Evolutionary conservation across 2,329 filamentous ascomycete species (phyloP), one percentile per base, ranked within the genome.

Genomic region (Aspergillus pseudotamarii): DNA sequence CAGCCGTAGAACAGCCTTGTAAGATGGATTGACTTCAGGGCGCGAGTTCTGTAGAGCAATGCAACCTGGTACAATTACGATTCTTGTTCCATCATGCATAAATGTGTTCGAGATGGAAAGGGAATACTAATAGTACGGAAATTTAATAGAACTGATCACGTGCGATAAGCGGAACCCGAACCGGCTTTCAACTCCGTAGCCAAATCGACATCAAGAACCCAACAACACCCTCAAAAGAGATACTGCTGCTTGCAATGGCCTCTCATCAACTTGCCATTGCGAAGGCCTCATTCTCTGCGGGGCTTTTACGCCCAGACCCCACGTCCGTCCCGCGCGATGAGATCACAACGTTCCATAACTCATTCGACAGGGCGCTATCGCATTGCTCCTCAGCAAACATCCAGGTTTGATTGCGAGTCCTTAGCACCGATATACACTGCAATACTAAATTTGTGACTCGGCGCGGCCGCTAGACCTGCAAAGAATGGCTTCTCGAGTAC

Each of bases 361-460:
- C 88, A 64, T 83, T 95, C 72, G 85, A 89, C 76, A 81, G 84
- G 75, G 85, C 86, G 71, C 80, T 92, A 74, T 80, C 84, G 79
- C 86, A 88, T 82, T 94, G 92, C 86, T 91, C 91, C 73, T 85
- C 88, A 74, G 81, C 84, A 83, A 93, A 94, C 83, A 90, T 95
- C 84, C 92, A 95, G 92, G 92, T 95, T 92, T 93, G 90, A 81
- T 73, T 70, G 73, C 75, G 73, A 63, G 65, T 73, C 67, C 72
- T 67, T 72, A 63, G 64, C 64, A 54, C 65, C 66, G 63, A 59
- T 62, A 53, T 69, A 64, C 28, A 62, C 66, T 65, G 65, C 67
- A 69, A 70, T 76, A 75, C 78, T 79, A 79, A 80, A 78, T 64
- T 65, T 68, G 54, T 63, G 50, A 51, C 65, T 48, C 57, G 62